Evolutionary conservation across 768 basidiomycete species (phyloP).

Genomic region (Russula vinacea): DNA sequence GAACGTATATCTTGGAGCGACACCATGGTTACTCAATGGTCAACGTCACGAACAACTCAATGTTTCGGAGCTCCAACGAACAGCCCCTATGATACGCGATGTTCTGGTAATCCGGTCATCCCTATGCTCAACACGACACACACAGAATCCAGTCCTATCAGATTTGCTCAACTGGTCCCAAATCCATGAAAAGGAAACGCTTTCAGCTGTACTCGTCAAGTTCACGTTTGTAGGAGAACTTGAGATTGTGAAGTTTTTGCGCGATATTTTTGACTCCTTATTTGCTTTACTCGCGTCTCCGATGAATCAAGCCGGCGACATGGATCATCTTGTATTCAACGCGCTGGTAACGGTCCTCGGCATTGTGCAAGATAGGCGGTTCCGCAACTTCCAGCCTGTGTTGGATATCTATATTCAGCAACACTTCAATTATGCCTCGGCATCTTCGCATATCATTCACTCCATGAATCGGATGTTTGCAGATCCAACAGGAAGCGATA

Average conservation of each 20-base stretch:
- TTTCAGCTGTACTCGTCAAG: constrained; percentile 71
- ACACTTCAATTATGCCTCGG: constrained; percentile 79
- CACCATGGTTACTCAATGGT: constrained; percentile 55
- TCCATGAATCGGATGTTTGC: constrained; percentile 82
- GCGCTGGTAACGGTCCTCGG: constrained; percentile 88
- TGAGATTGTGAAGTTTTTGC: constrained; percentile 90
- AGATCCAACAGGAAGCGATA: constrained; percentile 67
- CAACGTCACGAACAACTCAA: constrained; percentile 58
- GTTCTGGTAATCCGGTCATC: constrained; percentile 80
- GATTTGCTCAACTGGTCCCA: constrained; percentile 80
- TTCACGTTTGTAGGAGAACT: constrained; percentile 93
- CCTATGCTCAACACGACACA: constrained; percentile 87
- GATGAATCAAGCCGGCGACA: constrained; percentile 68
- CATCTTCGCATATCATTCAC: constrained; percentile 79
- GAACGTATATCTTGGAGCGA: constrained; percentile 67
- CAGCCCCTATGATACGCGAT: constrained; percentile 72
- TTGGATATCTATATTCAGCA: constrained; percentile 90
- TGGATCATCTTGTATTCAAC: constrained; percentile 86
- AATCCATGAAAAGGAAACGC: constrained; percentile 56
- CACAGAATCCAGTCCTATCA: constrained; percentile 83
- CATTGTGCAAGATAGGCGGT: constrained; percentile 89
- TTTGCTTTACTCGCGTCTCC: constrained; percentile 82
- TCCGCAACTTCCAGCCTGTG: constrained; percentile 92
- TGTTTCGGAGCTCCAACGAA: constrained; percentile 59
- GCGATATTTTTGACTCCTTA: constrained; percentile 88